Evolutionary conservation across 2,329 filamentous ascomycete genomes (phyloP).

Genomic region (Harringtonia aguacate): DNA sequence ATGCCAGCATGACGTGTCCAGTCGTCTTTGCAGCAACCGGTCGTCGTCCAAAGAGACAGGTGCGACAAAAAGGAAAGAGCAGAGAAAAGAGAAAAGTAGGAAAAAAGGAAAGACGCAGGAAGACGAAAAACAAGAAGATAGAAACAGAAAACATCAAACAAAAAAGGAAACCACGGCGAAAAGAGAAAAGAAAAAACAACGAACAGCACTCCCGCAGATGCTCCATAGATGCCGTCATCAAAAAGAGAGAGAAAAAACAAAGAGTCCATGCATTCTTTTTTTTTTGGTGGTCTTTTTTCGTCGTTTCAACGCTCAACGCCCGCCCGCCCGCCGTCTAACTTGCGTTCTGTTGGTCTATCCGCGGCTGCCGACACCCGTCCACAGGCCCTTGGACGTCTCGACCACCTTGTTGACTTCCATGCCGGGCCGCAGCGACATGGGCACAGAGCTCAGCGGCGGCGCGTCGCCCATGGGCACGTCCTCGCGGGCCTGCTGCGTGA

Average conservation of each 20-base stretch:
- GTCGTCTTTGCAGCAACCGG: no score
- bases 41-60: neutral
- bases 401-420: constrained; percentile 44
- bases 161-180: neutral
- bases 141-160: neutral
- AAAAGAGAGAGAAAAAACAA: neutral
- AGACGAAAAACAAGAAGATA: neutral
- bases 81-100: neutral
- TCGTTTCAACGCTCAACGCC: no score
- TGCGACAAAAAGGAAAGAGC: neutral
- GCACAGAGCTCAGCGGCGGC: constrained; percentile 18
- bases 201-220: neutral
- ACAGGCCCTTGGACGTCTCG: constrained; percentile 55
- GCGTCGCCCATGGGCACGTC: constrained; percentile 41
- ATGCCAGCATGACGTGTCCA: neutral
- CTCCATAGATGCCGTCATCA: neutral
- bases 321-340: no score
- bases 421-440: constrained; percentile 43
- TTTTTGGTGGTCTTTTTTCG: neutral
- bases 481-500: constrained; percentile 26
- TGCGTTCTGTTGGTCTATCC: constrained; percentile 8
- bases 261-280: neutral
- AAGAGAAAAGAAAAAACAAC: neutral
- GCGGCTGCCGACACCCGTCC: constrained; percentile 29
- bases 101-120: neutral